These are phyloP conservation scores for Cetradonia linearis DNA, from an alignment of 495 filamentous ascomycete genomes.

Conservation along the genomic window DNA sequence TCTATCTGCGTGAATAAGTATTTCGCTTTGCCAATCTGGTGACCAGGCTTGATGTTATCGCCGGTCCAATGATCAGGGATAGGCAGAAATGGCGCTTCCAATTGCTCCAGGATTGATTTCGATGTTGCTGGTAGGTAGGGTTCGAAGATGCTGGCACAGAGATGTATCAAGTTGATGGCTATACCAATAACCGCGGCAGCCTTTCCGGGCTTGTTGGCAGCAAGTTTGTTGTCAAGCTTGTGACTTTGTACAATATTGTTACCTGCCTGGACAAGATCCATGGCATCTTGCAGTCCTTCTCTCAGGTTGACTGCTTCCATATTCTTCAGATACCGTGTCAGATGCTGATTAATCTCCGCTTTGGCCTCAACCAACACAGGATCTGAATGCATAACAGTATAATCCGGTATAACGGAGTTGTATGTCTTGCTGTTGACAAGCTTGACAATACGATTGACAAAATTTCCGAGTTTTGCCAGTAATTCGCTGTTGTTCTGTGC, in stretches of 20 bases:
- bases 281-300: constrained; percentile 56
- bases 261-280: constrained; percentile 61
- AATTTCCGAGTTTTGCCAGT: constrained; percentile 84
- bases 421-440: constrained; percentile 68
- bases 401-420: constrained; percentile 61
- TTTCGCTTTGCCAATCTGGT: constrained; percentile 70
- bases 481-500: constrained; percentile 83
- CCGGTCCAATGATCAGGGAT: constrained; percentile 52
- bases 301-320: constrained; percentile 69
- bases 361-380: constrained; percentile 47
- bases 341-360: constrained; percentile 47
- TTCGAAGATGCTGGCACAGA: constrained; percentile 62
- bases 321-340: constrained; percentile 60
- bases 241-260: constrained; percentile 69
- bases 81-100: constrained; percentile 49
- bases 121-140: constrained; percentile 84
- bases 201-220: constrained; percentile 60
- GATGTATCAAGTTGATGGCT: constrained; percentile 70
- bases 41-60: constrained; percentile 49
- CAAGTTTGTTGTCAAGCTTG: constrained; percentile 70
- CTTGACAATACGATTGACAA: constrained; percentile 88
- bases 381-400: constrained; percentile 36
- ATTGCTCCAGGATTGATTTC: constrained; percentile 60
- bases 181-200: constrained; percentile 70
- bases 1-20: constrained; percentile 82